phyloP scores from a whole-genome alignment of 148 eudicot genomes.

The Polygonum maritimum region DNA sequence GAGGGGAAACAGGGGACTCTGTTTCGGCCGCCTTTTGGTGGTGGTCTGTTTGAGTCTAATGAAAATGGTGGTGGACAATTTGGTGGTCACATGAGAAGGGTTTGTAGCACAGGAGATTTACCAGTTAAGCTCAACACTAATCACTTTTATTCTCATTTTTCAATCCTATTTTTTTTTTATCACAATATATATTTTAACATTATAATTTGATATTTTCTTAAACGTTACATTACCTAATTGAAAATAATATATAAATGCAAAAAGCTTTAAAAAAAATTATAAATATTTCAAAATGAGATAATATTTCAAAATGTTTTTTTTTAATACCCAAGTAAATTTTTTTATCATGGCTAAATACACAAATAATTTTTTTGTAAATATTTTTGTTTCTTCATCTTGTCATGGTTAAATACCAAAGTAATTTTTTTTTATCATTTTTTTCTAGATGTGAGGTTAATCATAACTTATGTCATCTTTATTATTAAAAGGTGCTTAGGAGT shows the following conservation, averaged over 20 bases:
- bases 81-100: constrained; percentile 56
- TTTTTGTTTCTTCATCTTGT: background rate
- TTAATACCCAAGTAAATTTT: too few relatives aligned
- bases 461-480: background rate
- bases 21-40: constrained; percentile 43
- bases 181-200: too few relatives aligned
- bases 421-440: background rate
- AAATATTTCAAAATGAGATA: too few relatives aligned
- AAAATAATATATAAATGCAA: too few relatives aligned
- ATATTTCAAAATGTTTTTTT: too few relatives aligned
- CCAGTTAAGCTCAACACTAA: constrained; percentile 37
- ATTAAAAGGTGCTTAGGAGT: background rate
- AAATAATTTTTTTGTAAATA: background rate
- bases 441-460: background rate
- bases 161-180: background rate
- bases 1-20: constrained; percentile 22
- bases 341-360: background rate
- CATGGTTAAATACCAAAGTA: background rate
- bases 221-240: too few relatives aligned
- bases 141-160: background rate
- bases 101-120: constrained; percentile 85
- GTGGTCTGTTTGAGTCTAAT: constrained; percentile 20
- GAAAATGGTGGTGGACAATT: constrained; percentile 17
- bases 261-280: too few relatives aligned
- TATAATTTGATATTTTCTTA: too few relatives aligned